Evolutionary conservation across 257 asterid species (phyloP), one percentile per base, ranked within the genome.

Genomic region (Lycium ferocissimum): DNA sequence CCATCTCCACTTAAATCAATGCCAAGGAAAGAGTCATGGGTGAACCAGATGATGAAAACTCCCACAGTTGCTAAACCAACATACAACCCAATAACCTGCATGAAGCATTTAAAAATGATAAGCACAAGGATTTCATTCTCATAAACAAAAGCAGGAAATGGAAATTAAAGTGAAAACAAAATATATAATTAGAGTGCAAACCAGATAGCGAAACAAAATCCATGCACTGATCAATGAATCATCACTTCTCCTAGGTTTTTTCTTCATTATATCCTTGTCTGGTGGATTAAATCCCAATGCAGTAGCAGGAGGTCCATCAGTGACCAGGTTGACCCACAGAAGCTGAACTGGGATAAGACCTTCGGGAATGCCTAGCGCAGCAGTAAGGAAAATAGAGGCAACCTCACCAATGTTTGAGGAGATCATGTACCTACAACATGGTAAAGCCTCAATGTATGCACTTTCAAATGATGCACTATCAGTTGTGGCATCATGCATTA

Each of bases 301-400:
- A 10, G 98, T 95, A 66, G 99, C 99, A 35, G 99, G 99, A 35
- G 99, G 99, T n/a, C 99, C 99, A 88, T 97, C 98, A 26, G 99
- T 97, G 56, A 95, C 99, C 86, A 95, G 89, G 90, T 95, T 97
- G 81, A 97, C 98, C 99, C 98, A 97, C 88, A 97, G 91, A 87
- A 97, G 98, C 91, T 97, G 99, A 83, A 95, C 98, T 3, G 99
- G 99, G 73, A 97, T 97, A 90, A 97, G 90, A 86, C 99, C 98
- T 89, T 97, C 99, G 0, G 99, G 99, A 83, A 95, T 95, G 79
- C 99, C 99, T 76, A 97, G 87, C 53, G 99, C 99, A 33, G 99
- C 98, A 6, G 99, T 97, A 20, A 97, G 90, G 81, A 97, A 97
- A 85, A 97, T 97, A 56, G 90, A 97, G 62, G 98, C 98, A 43